Evolutionary conservation across 2,329 filamentous ascomycete genomes (phyloP), one percentile per base, ranked within the genome.

Genomic region (Cryphonectria naterciae): DNA sequence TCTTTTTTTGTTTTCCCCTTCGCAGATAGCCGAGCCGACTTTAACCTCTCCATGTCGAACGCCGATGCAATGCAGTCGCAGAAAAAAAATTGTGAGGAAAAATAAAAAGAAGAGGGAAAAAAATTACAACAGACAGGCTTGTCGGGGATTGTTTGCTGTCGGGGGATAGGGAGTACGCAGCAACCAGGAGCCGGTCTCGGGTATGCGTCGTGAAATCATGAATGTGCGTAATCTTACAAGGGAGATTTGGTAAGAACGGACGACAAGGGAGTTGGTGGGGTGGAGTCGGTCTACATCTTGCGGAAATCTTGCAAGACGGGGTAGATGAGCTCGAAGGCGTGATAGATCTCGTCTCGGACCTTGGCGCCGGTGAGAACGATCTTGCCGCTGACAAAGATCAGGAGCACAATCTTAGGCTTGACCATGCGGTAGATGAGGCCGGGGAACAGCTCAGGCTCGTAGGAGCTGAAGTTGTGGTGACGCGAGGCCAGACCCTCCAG

Each of bases 401-500:
- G 86, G 37, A 98, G 90, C 68, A 98, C 95, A 76, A 98, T 97
- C 90, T 98, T 98, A 28, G 96, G 96, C 87, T 98, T 98, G 87
- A 98, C 98, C 96, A 99, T 99, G 81, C 96, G 94, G 85, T 99
- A 99, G 84, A 99, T 99, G 67, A 99, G 91, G 89, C 96, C 96
- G 79, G 96, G 96, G 89, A 98, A 99, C 81, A 99, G 83, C 81
- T 99, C 96, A 76, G 96, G 96, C 83, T 99, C 96, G 83, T 99
- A 99, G 70, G 95, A 98, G 84, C 93, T 97, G 90, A 98, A 99
- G 85, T 97, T 97, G 87, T 98, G 95, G 88, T 99, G 96, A 84
- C 95, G 94, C 76, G 92, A 96, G 22, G 96, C 96, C 80, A 99
- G 86, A 83, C 96, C 96, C 82, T 98, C 96, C 71, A 99, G 88